phyloP scores from a whole-genome alignment of 1,139 yeast genomes.

The Candida smagusa region DNA sequence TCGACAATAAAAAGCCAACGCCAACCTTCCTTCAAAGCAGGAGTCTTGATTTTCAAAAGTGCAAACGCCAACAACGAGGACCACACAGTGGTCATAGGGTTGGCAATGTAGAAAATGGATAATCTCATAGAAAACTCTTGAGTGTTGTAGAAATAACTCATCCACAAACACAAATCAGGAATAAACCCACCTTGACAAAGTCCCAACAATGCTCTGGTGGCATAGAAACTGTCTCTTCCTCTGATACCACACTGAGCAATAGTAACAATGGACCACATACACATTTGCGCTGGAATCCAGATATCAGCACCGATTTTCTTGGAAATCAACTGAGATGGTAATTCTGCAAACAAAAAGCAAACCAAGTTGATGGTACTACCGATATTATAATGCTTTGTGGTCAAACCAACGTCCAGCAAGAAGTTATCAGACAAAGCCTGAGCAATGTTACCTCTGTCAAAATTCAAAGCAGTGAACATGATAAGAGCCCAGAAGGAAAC shows the following conservation, averaged over 20 bases:
- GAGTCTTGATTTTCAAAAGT: constrained; percentile 18
- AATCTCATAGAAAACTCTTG: constrained; percentile 25
- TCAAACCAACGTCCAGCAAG: constrained; percentile 39
- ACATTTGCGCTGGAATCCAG: constrained; percentile 53
- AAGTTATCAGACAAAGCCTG: constrained; percentile 52
- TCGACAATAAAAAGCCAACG: constrained; percentile 37
- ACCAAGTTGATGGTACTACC: constrained; percentile 46
- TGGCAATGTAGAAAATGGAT: constrained; percentile 24
- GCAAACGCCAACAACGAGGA: constrained; percentile 31
- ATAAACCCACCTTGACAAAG: constrained; percentile 30
- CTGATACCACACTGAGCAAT: constrained; percentile 42
- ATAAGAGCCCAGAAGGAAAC: constrained; percentile 48
- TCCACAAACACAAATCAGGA: constrained; percentile 29
- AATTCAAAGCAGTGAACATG: constrained; percentile 49
- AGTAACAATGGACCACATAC: constrained; percentile 50
- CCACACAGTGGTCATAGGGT: constrained; percentile 20
- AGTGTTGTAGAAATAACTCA: constrained; percentile 28
- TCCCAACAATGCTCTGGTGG: constrained; percentile 27
- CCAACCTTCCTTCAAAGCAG: constrained; percentile 21
- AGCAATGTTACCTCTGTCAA: constrained; percentile 48
- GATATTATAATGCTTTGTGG: constrained; percentile 46
- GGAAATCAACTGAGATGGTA: constrained; percentile 54
- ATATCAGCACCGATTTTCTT: constrained; percentile 52
- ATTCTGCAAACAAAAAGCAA: constrained; percentile 48
- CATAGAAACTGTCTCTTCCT: constrained; percentile 21